These are phyloP conservation scores for Panus rudis DNA, from an alignment of 768 basidiomycete genomes.

Conservation along the genomic window DNA sequence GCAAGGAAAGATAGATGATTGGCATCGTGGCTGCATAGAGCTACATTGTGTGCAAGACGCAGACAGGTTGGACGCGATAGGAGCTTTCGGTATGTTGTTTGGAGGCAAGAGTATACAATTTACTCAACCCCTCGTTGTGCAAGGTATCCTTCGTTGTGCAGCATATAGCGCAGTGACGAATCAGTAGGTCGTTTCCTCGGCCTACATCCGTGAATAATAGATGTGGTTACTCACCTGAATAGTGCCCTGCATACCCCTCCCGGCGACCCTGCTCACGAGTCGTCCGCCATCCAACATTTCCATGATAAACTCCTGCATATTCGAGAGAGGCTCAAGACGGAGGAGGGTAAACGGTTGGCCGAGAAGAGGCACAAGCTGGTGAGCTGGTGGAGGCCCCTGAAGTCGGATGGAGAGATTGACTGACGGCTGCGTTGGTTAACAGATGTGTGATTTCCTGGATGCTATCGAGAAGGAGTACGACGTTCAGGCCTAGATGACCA, in stretches of 20 bases:
- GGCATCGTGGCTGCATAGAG: constrained; percentile 69
- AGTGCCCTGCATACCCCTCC: constrained; percentile 40
- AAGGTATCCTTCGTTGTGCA: constrained; percentile 40
- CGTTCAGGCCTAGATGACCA: too few species aligned
- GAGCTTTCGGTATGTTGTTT: constrained; percentile 38
- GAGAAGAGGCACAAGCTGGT: constrained; percentile 68
- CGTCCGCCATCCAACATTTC: constrained; percentile 74
- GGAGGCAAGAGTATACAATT: background rate
- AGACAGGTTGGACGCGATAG: constrained; percentile 47
- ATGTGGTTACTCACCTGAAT: background rate
- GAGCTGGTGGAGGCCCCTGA: constrained; percentile 14
- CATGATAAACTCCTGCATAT: constrained; percentile 81
- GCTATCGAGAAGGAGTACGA: constrained; percentile 51
- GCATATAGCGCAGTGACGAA: constrained; percentile 37
- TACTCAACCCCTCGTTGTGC: background rate
- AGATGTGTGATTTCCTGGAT: constrained; percentile 61
- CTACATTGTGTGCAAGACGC: constrained; percentile 64
- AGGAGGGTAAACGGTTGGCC: constrained; percentile 59
- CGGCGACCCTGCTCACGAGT: constrained; percentile 35
- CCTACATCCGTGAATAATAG: background rate
- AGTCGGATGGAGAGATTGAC: constrained; percentile 1
- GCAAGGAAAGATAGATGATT: constrained; percentile 47
- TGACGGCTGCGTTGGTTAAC: constrained; percentile 1
- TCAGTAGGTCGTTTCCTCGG: constrained; percentile 15
- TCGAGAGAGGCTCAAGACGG: constrained; percentile 69